Base-by-base conservation (phyloP, 208 protist genomes). In the Porcisia deanei region DNA sequence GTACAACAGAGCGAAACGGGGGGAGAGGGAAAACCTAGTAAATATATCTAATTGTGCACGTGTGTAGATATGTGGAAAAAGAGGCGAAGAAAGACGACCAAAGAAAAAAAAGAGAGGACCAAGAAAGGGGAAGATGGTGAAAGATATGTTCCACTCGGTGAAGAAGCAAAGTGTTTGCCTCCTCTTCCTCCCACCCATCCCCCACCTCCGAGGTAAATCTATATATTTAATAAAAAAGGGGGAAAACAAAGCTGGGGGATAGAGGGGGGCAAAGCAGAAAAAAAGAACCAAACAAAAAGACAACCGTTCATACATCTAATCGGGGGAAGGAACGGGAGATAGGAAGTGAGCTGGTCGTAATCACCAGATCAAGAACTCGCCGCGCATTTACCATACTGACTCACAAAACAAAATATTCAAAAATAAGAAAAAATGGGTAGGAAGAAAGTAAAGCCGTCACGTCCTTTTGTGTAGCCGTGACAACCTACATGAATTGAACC, bases 221-320 rank as follows among this genome's bases (percentile, higher is more conserved):
- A 52, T 52, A 52, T 52, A 52, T 52, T 14, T 12, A 52, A 5
- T 52, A 52, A 52, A 52, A 52, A 52, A 52, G 10, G 30, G 30
- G 30, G 30, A 68, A 71, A 53, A 54, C 59, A 22, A 18, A 69
- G 37, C 34, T 18, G 18, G 58, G 39, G 76, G 49, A 66, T 34
- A 34, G 55, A 41, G 47, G 18, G 78, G 39, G 59, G 18, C 2
- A 69, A 66, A 66, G 39, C 37, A 80, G 60, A 73, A 70, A 61
- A 55, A 30, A 30, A 30, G 30, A 59, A 61, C 60, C 41, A 8
- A 45, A 53, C 12, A 57, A 45, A 65, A 75, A 68, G 41, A 20
- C 14, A 43, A 12, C 41, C 55, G 69, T 20, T 52, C 34, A 73
- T 73, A 37, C 74, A 78, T 39, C 53, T 47, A 14, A 55, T 47